Evolutionary conservation across 2,329 filamentous ascomycete genomes (phyloP).

Genomic region (Phyllosticta capitalensis): DNA sequence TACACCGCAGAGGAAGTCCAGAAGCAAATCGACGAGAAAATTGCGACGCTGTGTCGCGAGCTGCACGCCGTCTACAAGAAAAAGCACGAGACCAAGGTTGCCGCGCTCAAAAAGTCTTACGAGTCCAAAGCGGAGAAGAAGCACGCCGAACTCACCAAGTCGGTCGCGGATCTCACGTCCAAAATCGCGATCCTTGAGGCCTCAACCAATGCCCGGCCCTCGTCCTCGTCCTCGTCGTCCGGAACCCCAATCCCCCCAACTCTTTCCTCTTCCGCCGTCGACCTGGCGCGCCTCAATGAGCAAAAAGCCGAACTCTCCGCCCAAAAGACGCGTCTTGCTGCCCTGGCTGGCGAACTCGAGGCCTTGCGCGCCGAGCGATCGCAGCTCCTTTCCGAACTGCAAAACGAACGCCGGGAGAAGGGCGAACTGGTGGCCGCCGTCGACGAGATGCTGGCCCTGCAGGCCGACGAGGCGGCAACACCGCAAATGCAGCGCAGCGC

Average conservation of each 20-base stretch:
- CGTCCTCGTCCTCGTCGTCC: background rate
- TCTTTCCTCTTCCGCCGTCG: slow-evolving; percentile 23
- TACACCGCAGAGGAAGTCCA: slow-evolving; percentile 37
- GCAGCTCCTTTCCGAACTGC: slow-evolving; percentile 54
- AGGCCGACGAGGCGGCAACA: slow-evolving; percentile 33
- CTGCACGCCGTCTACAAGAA: slow-evolving; percentile 89
- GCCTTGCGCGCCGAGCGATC: slow-evolving; percentile 63
- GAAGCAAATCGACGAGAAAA: slow-evolving; percentile 77
- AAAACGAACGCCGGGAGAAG: slow-evolving; percentile 72
- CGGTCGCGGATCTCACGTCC: slow-evolving; percentile 57
- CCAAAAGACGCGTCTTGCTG: slow-evolving; percentile 63
- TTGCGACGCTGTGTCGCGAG: slow-evolving; percentile 64
- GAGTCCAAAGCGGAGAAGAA: slow-evolving; percentile 86
- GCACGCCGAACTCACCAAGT: slow-evolving; percentile 64
- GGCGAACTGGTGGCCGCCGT: slow-evolving; percentile 71
- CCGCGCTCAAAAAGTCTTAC: slow-evolving; percentile 72
- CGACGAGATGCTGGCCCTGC: slow-evolving; percentile 73
- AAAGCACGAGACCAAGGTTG: slow-evolving; percentile 94
- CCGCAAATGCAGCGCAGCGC: background rate
- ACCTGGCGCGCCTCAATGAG: slow-evolving; percentile 46
- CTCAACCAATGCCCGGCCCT: slow-evolving; percentile 52
- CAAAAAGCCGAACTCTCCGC: slow-evolving; percentile 59
- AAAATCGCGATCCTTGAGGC: slow-evolving; percentile 67
- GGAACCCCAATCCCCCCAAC: slow-evolving; percentile 4
- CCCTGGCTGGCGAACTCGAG: slow-evolving; percentile 61